Conservation (phyloP, 768 basidiomycete genomes). For the Piloderma croceum region DNA sequence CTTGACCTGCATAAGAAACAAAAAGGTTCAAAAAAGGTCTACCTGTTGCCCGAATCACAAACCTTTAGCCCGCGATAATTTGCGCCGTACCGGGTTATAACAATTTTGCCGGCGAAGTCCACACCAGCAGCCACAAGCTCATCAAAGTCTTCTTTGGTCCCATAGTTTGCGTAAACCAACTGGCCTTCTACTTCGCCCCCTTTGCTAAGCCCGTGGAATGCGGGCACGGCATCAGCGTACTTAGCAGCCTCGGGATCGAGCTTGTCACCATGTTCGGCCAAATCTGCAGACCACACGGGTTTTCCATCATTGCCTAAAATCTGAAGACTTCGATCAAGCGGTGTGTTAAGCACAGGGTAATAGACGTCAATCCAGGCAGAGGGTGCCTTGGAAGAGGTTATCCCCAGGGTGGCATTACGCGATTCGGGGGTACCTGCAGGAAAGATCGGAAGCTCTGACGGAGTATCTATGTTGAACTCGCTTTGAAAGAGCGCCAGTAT, state of each 20-base stretch:
- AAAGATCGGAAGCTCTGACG: conserved; percentile 51
- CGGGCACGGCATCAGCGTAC: conserved; percentile 59
- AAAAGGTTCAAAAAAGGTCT: conserved; percentile 15
- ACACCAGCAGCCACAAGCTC: conserved; percentile 58
- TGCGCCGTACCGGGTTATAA: conserved; percentile 69
- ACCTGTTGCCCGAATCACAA: conserved; percentile 1
- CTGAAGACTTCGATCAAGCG: conserved; percentile 61
- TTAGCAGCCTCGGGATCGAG: conserved; percentile 68
- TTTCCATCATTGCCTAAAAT: conserved; percentile 54
- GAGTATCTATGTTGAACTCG: conserved; percentile 48
- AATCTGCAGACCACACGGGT: conserved; percentile 61
- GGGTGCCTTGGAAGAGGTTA: conserved; percentile 39
- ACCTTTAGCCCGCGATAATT: conserved; percentile 86
- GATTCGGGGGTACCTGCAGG: conserved; percentile 65
- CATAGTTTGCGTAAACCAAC: conserved; percentile 77
- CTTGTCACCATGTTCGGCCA: conserved; percentile 65
- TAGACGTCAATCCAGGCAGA: conserved; percentile 82
- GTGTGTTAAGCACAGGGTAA: conserved; percentile 82
- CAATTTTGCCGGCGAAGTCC: conserved; percentile 72
- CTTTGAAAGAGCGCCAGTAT: conserved; percentile 65
- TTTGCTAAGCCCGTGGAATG: conserved; percentile 84
- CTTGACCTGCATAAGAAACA: conserved; percentile 49
- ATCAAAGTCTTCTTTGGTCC: conserved; percentile 64
- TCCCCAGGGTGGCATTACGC: conserved; percentile 57
- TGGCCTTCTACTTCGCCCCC: conserved; percentile 70